phyloP scores from a whole-genome alignment of 495 filamentous ascomycete species.

The Daldinia decipiens region DNA sequence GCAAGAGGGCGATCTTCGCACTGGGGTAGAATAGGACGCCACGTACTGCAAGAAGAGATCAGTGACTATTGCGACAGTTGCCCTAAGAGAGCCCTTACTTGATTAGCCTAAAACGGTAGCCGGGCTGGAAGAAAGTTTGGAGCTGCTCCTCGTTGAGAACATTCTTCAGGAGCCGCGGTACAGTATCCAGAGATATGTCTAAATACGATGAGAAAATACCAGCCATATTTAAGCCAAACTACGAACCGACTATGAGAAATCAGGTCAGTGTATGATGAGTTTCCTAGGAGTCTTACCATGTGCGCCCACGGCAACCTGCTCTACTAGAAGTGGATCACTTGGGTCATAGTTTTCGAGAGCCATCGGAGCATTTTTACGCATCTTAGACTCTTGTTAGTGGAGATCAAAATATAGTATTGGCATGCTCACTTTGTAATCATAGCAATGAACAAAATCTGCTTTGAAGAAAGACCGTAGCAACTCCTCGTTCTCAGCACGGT shows the following conservation, averaged over 20 bases:
- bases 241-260: constrained; percentile 17
- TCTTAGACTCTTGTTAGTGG: constrained; percentile 1
- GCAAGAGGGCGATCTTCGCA: constrained; percentile 27
- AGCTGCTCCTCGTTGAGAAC: constrained; percentile 25
- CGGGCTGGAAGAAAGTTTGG: constrained; percentile 12
- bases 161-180: constrained; percentile 19
- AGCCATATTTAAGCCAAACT: background rate
- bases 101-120: constrained; percentile 25
- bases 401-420: no score
- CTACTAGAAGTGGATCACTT: constrained; percentile 21
- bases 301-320: constrained; percentile 22
- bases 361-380: constrained; percentile 27
- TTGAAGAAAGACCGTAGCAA: constrained; percentile 16
- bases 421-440: constrained; percentile 19
- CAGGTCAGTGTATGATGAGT: background rate
- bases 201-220: background rate
- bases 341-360: constrained; percentile 21
- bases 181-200: constrained; percentile 28
- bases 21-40: constrained; percentile 19
- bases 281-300: constrained; percentile 4
- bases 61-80: background rate
- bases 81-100: background rate
- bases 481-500: constrained; percentile 16
- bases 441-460: constrained; percentile 23
- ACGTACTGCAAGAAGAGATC: constrained; percentile 6